A percentile compares a stretch with the other conserved stretches of the same genome.
Evolutionary conservation across 495 filamentous ascomycete species (phyloP).

Genomic region (Echria macrotheca): DNA sequence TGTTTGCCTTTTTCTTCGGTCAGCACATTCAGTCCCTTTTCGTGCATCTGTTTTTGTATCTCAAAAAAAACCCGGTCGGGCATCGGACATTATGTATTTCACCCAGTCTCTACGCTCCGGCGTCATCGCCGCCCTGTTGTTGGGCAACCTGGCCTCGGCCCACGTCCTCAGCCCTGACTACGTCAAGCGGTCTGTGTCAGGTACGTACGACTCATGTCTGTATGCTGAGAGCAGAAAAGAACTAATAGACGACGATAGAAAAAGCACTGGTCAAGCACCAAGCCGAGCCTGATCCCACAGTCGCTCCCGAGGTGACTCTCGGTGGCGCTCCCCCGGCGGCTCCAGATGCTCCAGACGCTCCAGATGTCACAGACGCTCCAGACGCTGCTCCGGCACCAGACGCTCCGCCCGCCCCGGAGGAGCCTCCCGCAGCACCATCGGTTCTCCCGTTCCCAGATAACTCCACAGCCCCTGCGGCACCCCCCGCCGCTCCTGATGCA

Average conservation of each 20-base stretch:
- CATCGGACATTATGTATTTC: conserved; percentile 2
- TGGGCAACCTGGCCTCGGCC: conserved; percentile 1
- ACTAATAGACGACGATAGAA: neutral
- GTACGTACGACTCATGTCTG: neutral
- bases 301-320: too few species aligned
- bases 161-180: conserved; percentile 2
- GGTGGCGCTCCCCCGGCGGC: too few species aligned
- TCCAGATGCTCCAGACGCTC: too few species aligned
- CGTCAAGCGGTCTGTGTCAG: neutral
- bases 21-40: neutral
- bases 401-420: too few species aligned
- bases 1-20: neutral
- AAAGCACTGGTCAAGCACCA: neutral
- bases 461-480: too few species aligned
- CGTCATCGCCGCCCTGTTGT: conserved; percentile 1
- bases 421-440: too few species aligned
- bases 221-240: neutral
- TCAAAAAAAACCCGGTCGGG: too few species aligned
- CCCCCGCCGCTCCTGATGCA: neutral
- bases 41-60: too few species aligned
- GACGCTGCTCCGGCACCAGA: too few species aligned
- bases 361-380: too few species aligned
- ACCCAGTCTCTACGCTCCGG: neutral
- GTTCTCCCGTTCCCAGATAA: too few species aligned
- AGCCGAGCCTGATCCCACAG: too few species aligned